Conservation (phyloP, 2,329 filamentous ascomycete genomes). For the Microascus cirrosus region DNA sequence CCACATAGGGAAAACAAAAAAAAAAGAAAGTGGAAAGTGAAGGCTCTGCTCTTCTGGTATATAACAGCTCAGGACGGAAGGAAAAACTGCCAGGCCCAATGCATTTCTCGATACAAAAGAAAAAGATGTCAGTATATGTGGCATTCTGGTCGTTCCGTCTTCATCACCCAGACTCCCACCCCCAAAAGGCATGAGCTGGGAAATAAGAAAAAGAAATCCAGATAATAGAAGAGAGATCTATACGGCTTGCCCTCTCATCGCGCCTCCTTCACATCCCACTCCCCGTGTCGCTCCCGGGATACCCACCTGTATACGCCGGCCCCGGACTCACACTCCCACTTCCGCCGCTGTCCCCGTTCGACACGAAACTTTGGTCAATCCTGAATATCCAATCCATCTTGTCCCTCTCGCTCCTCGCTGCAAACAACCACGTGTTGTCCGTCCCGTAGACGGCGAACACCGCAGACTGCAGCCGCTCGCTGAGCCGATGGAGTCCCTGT, state of each 20-base stretch:
- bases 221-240: background rate
- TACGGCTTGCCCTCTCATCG: background rate
- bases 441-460: slow-evolving; percentile 93
- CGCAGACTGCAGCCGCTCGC: slow-evolving; percentile 51
- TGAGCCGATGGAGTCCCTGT: slow-evolving; percentile 39
- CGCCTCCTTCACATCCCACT: background rate
- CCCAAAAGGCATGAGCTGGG: background rate
- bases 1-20: background rate
- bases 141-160: background rate
- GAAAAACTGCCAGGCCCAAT: background rate
- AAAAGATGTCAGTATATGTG: background rate
- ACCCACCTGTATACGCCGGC: slow-evolving; percentile 4
- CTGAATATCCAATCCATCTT: slow-evolving; percentile 96
- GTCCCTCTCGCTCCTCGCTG: slow-evolving; percentile 76
- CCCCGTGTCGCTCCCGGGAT: slow-evolving; percentile 5
- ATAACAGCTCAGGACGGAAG: background rate
- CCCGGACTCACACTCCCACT: slow-evolving; percentile 22
- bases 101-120: background rate
- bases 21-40: background rate
- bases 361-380: slow-evolving; percentile 70
- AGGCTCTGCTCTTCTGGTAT: background rate
- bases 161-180: background rate
- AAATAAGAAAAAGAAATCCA: background rate
- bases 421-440: slow-evolving; percentile 92
- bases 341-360: slow-evolving; percentile 30